phyloP scores from a whole-genome alignment of 805 yeast species.

The Spathaspora passalidarum region DNA sequence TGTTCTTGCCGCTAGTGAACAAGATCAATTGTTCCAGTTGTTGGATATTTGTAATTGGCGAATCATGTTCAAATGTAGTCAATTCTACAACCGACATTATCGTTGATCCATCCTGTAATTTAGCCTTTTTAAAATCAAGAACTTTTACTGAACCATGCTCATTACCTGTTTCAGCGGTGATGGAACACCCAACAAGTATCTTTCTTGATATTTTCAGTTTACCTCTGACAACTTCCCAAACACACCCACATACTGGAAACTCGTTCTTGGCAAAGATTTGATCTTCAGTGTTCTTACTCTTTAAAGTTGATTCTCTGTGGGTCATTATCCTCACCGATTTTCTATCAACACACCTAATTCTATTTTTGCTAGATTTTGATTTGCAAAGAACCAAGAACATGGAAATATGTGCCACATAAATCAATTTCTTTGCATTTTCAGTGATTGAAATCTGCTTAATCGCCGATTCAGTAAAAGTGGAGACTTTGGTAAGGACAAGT shows the following conservation, averaged over 20 bases:
- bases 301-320: conserved; percentile 20
- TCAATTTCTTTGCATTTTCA: conserved; percentile 31
- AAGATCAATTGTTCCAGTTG: conserved; percentile 33
- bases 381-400: conserved; percentile 30
- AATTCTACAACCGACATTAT: conserved; percentile 24
- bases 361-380: conserved; percentile 21
- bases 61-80: conserved; percentile 26
- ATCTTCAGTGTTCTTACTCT: conserved; percentile 8
- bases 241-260: conserved; percentile 26
- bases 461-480: conserved; percentile 20
- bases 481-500: conserved; percentile 23
- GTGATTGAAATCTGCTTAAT: conserved; percentile 27
- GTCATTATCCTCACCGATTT: conserved; percentile 22
- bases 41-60: conserved; percentile 31
- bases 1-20: conserved; percentile 26
- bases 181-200: conserved; percentile 28
- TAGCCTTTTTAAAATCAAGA: conserved; percentile 25
- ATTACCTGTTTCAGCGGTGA: conserved; percentile 9
- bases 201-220: conserved; percentile 30
- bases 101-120: conserved; percentile 9
- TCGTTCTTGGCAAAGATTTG: conserved; percentile 25
- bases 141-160: conserved; percentile 32
- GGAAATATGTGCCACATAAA: conserved; percentile 25
- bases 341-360: conserved; percentile 34
- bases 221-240: conserved; percentile 33